A percentile compares a stretch with the other conserved stretches of the same genome.
These are phyloP conservation scores for Sporothrix globosa DNA, from an alignment of 2,329 filamentous ascomycete species.

Conservation along the genomic window DNA sequence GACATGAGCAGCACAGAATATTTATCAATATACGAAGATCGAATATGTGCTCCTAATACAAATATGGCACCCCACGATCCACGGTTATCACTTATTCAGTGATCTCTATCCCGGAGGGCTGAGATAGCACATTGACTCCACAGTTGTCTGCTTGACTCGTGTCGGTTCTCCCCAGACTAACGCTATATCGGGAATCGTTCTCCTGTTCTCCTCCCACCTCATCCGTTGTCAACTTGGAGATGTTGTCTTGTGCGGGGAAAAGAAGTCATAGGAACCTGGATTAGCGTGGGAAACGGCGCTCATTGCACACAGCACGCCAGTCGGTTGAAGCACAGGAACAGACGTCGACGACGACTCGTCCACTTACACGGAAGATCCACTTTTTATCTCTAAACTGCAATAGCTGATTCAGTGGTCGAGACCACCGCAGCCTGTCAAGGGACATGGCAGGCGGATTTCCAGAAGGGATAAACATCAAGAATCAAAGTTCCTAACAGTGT, in stretches of 20 bases:
- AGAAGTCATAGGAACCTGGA: slow-evolving; percentile 4
- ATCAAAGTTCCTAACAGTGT: background rate
- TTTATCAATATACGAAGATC: background rate
- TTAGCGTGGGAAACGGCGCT: background rate
- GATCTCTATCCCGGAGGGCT: background rate
- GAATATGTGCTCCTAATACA: background rate
- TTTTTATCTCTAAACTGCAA: background rate
- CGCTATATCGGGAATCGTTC: slow-evolving; percentile 9
- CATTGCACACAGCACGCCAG: background rate
- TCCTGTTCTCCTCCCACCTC: background rate
- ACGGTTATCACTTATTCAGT: slow-evolving; percentile 9
- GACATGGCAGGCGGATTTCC: slow-evolving; percentile 3
- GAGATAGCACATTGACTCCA: background rate
- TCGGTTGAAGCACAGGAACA: background rate
- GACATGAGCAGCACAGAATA: background rate
- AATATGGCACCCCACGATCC: background rate
- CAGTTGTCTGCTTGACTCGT: background rate
- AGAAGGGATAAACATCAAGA: too few species aligned
- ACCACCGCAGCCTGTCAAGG: background rate
- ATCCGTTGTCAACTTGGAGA: background rate
- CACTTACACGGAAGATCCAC: slow-evolving; percentile 15
- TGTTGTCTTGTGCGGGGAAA: background rate
- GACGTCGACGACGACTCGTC: background rate
- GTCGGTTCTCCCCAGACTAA: background rate
- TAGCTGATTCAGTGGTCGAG: slow-evolving; percentile 14